Conservation (phyloP, 2,329 filamentous ascomycete genomes). For the Penicillium thymicola region DNA sequence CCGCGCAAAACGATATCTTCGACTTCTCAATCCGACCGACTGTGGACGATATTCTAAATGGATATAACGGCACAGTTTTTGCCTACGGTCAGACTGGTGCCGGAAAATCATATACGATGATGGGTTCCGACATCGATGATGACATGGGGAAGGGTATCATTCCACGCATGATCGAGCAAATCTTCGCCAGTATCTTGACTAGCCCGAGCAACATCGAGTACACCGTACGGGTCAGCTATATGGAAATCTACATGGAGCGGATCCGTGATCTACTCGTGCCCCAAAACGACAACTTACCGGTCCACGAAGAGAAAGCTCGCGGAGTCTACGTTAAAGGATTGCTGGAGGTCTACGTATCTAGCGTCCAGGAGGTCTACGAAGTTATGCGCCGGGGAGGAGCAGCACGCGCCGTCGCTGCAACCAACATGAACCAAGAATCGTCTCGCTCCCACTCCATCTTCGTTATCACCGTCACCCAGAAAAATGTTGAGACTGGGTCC, state of each 20-base stretch:
- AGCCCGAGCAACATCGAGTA: slow-evolving; percentile 95
- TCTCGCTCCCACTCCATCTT: slow-evolving; percentile 98
- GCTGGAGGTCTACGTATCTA: slow-evolving; percentile 91
- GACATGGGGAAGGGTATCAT: slow-evolving; percentile 87
- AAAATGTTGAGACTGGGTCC: slow-evolving; percentile 94
- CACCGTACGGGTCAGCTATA: slow-evolving; percentile 97
- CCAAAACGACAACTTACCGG: slow-evolving; percentile 90
- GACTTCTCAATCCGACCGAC: slow-evolving; percentile 95
- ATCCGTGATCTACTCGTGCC: slow-evolving; percentile 91
- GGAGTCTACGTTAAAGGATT: slow-evolving; percentile 97
- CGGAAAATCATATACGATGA: slow-evolving; percentile 99
- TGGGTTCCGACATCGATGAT: slow-evolving; percentile 92
- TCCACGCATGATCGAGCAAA: slow-evolving; percentile 94
- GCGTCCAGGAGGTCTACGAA: slow-evolving; percentile 92
- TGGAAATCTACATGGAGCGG: slow-evolving; percentile 99
- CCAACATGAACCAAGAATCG: slow-evolving; percentile 99
- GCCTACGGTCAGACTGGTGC: slow-evolving; percentile 98
- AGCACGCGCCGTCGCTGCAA: slow-evolving; percentile 86
- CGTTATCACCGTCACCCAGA: slow-evolving; percentile 93
- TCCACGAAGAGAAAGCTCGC: slow-evolving; percentile 96
- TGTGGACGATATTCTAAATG: slow-evolving; percentile 96
- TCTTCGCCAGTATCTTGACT: slow-evolving; percentile 90
- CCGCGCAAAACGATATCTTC: slow-evolving; percentile 89
- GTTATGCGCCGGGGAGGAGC: slow-evolving; percentile 91
- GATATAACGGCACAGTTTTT: slow-evolving; percentile 98